Evolutionary conservation across 1,139 yeast species (phyloP).

Genomic region (Geotrichum phurueaensis): DNA sequence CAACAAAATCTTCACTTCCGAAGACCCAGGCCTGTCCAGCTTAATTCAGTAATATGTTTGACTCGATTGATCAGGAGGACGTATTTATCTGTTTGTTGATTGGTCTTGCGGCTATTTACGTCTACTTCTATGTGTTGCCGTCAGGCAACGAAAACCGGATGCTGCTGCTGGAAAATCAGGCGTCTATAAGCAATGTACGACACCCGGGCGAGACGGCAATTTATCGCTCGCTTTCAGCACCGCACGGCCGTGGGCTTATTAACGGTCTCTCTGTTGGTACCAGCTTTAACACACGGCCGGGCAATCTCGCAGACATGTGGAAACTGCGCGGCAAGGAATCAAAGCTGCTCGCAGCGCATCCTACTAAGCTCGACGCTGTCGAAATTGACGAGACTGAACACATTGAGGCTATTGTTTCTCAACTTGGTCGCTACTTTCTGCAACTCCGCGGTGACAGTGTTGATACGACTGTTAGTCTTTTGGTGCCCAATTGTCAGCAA

Average conservation of each 20-base stretch:
- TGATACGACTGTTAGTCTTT: constrained; percentile 1
- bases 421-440: neutral
- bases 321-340: constrained; percentile 24
- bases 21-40: neutral
- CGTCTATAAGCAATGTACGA: constrained; percentile 49
- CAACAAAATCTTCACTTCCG: neutral
- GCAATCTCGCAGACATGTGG: constrained; percentile 57
- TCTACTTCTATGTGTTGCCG: constrained; percentile 28
- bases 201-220: constrained; percentile 53
- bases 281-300: constrained; percentile 41
- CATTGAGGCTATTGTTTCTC: neutral
- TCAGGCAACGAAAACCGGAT: constrained; percentile 48
- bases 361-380: neutral
- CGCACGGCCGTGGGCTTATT: constrained; percentile 34
- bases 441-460: neutral
- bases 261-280: constrained; percentile 49
- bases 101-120: constrained; percentile 19
- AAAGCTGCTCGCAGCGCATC: neutral
- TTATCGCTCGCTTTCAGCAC: constrained; percentile 54
- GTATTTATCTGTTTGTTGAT: constrained; percentile 24
- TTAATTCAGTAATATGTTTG: neutral
- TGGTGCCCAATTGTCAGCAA: constrained; percentile 8
- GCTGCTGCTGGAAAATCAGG: constrained; percentile 49
- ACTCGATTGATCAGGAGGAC: constrained; percentile 19
- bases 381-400: neutral